Conservation (phyloP, 208 protist species). For the Acanthamoeba lenticulata region DNA sequence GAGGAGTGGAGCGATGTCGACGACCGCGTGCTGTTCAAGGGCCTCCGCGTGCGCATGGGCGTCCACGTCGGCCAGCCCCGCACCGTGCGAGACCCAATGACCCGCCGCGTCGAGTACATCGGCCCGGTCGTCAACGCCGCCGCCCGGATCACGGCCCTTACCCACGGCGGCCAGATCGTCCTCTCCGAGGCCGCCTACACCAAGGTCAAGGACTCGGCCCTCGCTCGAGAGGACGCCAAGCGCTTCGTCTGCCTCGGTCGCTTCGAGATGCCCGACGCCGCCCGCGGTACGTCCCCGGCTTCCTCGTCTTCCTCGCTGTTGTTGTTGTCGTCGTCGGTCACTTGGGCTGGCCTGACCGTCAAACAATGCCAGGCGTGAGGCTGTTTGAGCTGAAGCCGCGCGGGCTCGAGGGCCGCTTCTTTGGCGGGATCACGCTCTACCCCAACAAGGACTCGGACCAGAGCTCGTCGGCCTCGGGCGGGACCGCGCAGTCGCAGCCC, state of each 20-base stretch:
- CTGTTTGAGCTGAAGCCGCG: not conserved
- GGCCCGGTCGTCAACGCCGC: constrained; percentile 11
- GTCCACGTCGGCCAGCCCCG: constrained; percentile 3
- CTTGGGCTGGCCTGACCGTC: too few relatives aligned
- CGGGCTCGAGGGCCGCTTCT: constrained; percentile 24
- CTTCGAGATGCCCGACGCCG: constrained; percentile 54
- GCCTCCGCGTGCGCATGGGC: constrained; percentile 49
- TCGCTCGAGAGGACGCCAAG: not conserved
- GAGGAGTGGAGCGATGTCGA: constrained; percentile 58
- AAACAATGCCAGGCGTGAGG: not conserved
- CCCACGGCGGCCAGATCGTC: constrained; percentile 25
- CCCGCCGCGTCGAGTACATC: constrained; percentile 30
- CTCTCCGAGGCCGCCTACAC: constrained; percentile 3
- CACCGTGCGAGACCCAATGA: constrained; percentile 22
- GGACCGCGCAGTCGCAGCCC: not conserved
- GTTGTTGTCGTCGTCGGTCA: not conserved
- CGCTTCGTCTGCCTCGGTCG: not conserved
- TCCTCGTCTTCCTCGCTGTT: not conserved
- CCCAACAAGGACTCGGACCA: not conserved
- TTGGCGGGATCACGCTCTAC: not conserved
- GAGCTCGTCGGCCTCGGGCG: not conserved
- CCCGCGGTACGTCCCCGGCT: not conserved
- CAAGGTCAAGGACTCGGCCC: not conserved
- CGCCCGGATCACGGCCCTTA: constrained; percentile 32
- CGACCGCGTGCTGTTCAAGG: constrained; percentile 12